phyloP scores from a whole-genome alignment of 2,329 filamentous ascomycete species.

The Pezicula rhizophila region DNA sequence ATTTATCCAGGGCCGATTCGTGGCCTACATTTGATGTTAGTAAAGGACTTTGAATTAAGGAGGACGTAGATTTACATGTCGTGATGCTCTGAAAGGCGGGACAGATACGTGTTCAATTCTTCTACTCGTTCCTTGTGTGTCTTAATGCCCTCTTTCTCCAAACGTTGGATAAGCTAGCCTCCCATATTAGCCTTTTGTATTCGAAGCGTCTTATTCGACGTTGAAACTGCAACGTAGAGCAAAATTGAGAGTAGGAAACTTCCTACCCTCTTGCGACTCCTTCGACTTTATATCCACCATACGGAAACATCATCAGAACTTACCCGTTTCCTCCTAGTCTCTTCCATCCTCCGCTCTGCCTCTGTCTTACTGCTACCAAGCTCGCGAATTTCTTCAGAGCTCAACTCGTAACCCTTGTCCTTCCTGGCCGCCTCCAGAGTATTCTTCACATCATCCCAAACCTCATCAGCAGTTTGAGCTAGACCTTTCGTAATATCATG shows the following conservation, averaged over 20 bases:
- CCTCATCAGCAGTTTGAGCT: not conserved
- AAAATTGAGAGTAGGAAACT: no score
- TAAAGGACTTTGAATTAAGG: not conserved
- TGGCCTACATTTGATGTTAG: slow-evolving; percentile 28
- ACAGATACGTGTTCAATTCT: slow-evolving; percentile 89
- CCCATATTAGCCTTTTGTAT: no score
- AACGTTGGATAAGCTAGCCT: slow-evolving; percentile 44
- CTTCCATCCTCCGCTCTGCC: slow-evolving; percentile 71
- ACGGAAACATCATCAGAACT: slow-evolving; percentile 25
- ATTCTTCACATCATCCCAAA: not conserved
- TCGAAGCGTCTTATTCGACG: no score
- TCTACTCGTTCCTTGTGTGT: slow-evolving; percentile 96
- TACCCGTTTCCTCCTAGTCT: slow-evolving; percentile 71
- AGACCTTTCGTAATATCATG: not conserved
- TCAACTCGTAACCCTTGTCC: not conserved
- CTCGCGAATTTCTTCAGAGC: not conserved
- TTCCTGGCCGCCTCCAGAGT: no score
- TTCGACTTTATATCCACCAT: not conserved
- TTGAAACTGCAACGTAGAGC: no score
- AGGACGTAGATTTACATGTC: slow-evolving; percentile 62
- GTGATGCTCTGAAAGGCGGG: slow-evolving; percentile 89
- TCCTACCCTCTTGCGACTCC: not conserved
- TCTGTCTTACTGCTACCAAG: slow-evolving; percentile 61
- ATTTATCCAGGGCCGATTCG: slow-evolving; percentile 51
- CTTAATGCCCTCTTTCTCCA: slow-evolving; percentile 77